A percentile compares a stretch with the other conserved stretches of the same genome.
phyloP scores from a whole-genome alignment of 2,329 filamentous ascomycete genomes.

The Sclerotinia glacialis region DNA sequence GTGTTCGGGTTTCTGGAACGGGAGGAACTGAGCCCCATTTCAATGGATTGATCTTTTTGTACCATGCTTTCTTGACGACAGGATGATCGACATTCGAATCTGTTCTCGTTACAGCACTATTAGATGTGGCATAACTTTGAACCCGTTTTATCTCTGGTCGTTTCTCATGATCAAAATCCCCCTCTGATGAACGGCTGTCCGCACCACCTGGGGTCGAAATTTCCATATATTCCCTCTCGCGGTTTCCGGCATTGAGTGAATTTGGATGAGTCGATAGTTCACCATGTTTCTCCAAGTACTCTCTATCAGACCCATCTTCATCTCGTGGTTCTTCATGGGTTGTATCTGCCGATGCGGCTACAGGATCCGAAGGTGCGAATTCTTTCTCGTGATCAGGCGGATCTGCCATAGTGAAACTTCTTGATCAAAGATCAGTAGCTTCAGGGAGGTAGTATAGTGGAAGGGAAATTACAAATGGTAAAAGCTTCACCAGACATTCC shows the following conservation, averaged over 20 bases:
- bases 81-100: conserved; percentile 37
- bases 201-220: conserved; percentile 27
- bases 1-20: conserved; percentile 51
- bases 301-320: conserved; percentile 21
- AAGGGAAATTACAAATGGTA: neutral
- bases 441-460: neutral
- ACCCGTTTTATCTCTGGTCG: conserved; percentile 44
- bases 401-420: conserved; percentile 17
- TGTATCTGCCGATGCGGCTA: conserved; percentile 4
- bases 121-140: conserved; percentile 54
- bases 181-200: conserved; percentile 26
- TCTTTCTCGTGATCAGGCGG: conserved; percentile 17
- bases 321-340: conserved; percentile 16
- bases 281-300: conserved; percentile 14
- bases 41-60: conserved; percentile 60
- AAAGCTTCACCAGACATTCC: neutral
- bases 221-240: conserved; percentile 34
- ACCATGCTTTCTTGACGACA: conserved; percentile 53
- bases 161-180: conserved; percentile 27
- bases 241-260: conserved; percentile 12
- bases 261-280: conserved; percentile 16
- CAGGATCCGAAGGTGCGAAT: conserved; percentile 15
- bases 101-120: conserved; percentile 48
- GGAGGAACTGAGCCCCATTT: conserved; percentile 57
- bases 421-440: neutral